Percentiles rank a stretch among this genome's conserved stretches.
Evolutionary conservation across 257 asterid genomes (phyloP).

Genomic region (Solanum chilense): DNA sequence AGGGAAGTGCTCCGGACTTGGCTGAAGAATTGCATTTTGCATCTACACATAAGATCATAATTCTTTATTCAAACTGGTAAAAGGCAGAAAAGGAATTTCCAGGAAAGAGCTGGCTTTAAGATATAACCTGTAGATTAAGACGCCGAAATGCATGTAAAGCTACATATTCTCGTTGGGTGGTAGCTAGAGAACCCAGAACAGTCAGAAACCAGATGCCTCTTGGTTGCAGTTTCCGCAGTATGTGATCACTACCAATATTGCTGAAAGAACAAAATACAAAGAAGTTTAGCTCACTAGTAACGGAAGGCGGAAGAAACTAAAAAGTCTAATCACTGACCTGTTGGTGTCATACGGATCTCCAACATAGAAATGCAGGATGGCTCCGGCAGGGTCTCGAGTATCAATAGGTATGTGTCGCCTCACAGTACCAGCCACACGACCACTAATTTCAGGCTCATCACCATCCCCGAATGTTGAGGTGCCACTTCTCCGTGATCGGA

Average conservation of each 20-base stretch:
- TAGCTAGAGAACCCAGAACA: conserved; percentile 83
- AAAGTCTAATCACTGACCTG: conserved; percentile 31
- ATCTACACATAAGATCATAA: conserved; percentile 38
- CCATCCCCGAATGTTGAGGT: conserved; percentile 50
- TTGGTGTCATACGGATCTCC: conserved; percentile 78
- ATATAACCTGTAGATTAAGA: conserved; percentile 71
- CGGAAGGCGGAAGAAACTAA: neutral
- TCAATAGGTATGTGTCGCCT: conserved; percentile 88
- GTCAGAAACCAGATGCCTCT: conserved; percentile 85
- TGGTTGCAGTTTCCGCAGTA: conserved; percentile 79
- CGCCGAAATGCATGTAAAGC: conserved; percentile 97
- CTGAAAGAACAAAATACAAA: conserved; percentile 21
- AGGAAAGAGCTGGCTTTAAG: neutral
- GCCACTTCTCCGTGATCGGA: conserved; percentile 46
- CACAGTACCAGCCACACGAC: conserved; percentile 95
- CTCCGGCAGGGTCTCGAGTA: conserved; percentile 81
- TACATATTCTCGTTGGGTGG: conserved; percentile 90
- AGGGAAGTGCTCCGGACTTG: conserved; percentile 92
- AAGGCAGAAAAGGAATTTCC: neutral
- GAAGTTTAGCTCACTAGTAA: neutral
- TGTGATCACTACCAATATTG: conserved; percentile 72
- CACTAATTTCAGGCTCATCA: conserved; percentile 59
- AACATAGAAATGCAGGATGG: conserved; percentile 84
- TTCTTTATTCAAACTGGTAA: conserved; percentile 1
- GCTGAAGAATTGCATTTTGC: conserved; percentile 98